Base-by-base conservation (phyloP, 768 basidiomycete species). In the Gloeostereum incarnatum region DNA sequence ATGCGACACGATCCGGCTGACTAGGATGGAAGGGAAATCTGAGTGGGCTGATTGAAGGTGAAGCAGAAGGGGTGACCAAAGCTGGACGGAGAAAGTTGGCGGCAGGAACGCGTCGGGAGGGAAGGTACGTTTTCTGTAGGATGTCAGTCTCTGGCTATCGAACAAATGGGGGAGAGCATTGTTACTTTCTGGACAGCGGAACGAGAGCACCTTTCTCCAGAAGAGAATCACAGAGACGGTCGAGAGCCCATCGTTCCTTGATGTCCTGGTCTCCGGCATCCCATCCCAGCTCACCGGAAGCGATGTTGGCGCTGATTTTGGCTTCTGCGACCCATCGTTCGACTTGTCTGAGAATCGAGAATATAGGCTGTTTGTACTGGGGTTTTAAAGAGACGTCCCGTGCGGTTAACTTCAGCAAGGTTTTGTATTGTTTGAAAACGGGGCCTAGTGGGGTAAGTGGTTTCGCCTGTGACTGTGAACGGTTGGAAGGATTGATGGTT, bases 311-410 rank as follows among this genome's bases (percentile, higher is more conserved):
- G 16, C 76, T 71, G 17, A 84, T 69, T 50, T 69, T 71, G 17
- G 75, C 74, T 59, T 93, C 87, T 3, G 78, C 65, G 21, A 90
- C 69, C 85, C 86, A 91, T 11, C 80, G 63, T 50, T 91, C 88
- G 14, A 87, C 53, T 30, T 81, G 79, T 42, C 74, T 71, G 32
- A 79, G 57, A 10, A 72, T 50, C 4, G 60, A 49, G 4, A 66
- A 55, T 10, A 82, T 62, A 11, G 76, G 69, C 4, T 62, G 54
- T 32, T 76, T 72, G 44, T 71, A 63, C 26, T 63, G 64, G 2
- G 65, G 53, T 18, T 62, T 64, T 20, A 84, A 55, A 1, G 83
- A 83, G 2, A 66, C 68, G 51, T 92, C 90, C 22, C 78, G 71
- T 4, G 69, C 63, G 3, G 73, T 66, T 10, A 63, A 54, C 51